Conservation (phyloP, 495 filamentous ascomycete species). For the Cladorrhinum samala region DNA sequence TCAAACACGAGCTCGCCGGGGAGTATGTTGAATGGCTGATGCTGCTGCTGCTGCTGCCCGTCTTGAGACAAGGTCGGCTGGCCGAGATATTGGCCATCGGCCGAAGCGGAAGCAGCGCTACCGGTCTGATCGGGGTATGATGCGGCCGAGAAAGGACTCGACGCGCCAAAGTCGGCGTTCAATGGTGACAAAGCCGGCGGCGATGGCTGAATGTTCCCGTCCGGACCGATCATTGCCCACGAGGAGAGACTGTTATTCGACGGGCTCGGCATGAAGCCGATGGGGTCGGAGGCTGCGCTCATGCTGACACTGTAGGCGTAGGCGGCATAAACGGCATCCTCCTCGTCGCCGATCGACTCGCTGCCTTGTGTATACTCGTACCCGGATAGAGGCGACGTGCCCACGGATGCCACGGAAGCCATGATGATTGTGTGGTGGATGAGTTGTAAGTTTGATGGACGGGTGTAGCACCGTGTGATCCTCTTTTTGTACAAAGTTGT, state of each 20-base stretch:
- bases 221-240: slow-evolving; percentile 33
- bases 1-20: neutral
- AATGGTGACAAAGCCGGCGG: slow-evolving; percentile 24
- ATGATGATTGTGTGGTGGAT: slow-evolving; percentile 7
- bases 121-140: slow-evolving; percentile 23
- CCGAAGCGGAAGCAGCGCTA: slow-evolving; percentile 10
- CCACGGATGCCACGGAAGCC: slow-evolving; percentile 31
- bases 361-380: slow-evolving; percentile 18
- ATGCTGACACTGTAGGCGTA: slow-evolving; percentile 20
- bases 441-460: neutral
- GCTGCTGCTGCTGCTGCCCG: slow-evolving; percentile 1
- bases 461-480: neutral
- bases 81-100: slow-evolving; percentile 7
- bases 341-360: slow-evolving; percentile 17
- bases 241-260: slow-evolving; percentile 35
- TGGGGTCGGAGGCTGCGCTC: slow-evolving; percentile 20
- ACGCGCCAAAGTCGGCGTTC: slow-evolving; percentile 14
- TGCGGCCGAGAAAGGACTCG: slow-evolving; percentile 8
- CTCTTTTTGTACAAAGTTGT: neutral
- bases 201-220: slow-evolving; percentile 17
- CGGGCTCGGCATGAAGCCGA: slow-evolving; percentile 36
- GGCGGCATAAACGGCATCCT: slow-evolving; percentile 23
- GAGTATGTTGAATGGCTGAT: slow-evolving; percentile 1
- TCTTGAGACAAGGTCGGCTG: neutral
- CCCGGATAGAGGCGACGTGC: slow-evolving; percentile 20